phyloP scores from a whole-genome alignment of 345 rosid genomes.

The Linum lewisii region DNA sequence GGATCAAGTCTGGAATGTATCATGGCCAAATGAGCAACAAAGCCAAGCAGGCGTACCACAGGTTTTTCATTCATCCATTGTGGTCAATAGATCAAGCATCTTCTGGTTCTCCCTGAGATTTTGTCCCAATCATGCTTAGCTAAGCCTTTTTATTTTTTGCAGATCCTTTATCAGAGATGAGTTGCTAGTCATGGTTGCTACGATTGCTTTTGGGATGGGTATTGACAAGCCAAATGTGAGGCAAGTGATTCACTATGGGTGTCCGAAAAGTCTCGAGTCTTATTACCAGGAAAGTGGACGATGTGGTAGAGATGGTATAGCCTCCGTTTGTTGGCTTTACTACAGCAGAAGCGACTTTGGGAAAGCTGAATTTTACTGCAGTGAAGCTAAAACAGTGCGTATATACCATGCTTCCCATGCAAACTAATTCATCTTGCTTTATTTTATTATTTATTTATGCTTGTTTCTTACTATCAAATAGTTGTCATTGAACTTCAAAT shows the following conservation, averaged over 20 bases:
- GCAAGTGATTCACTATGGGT: slow-evolving; percentile 44
- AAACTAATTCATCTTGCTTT: not conserved
- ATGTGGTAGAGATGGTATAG: slow-evolving; percentile 43
- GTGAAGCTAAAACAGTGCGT: slow-evolving; percentile 29
- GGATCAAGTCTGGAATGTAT: slow-evolving; percentile 36
- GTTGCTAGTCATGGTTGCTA: slow-evolving; percentile 39
- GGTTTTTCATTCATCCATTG: slow-evolving; percentile 20
- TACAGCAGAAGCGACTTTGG: slow-evolving; percentile 34
- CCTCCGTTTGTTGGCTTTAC: slow-evolving; percentile 44
- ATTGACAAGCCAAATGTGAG: slow-evolving; percentile 41
- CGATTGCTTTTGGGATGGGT: slow-evolving; percentile 50
- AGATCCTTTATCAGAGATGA: slow-evolving; percentile 42
- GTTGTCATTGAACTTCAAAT: not conserved
- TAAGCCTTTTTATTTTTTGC: slow-evolving; percentile 6
- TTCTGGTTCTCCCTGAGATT: not conserved
- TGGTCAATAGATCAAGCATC: not conserved
- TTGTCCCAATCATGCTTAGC: slow-evolving; percentile 1
- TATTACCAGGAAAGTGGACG: slow-evolving; percentile 49
- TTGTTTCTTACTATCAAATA: not conserved
- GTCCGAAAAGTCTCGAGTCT: slow-evolving; percentile 38
- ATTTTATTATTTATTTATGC: slow-evolving; percentile 2
- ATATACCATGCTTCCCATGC: slow-evolving; percentile 4
- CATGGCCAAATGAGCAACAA: slow-evolving; percentile 39
- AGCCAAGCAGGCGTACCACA: slow-evolving; percentile 37
- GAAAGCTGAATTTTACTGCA: slow-evolving; percentile 37